phyloP scores from a whole-genome alignment of 2,329 filamentous ascomycete species.

The Fusarium sarcochroum region DNA sequence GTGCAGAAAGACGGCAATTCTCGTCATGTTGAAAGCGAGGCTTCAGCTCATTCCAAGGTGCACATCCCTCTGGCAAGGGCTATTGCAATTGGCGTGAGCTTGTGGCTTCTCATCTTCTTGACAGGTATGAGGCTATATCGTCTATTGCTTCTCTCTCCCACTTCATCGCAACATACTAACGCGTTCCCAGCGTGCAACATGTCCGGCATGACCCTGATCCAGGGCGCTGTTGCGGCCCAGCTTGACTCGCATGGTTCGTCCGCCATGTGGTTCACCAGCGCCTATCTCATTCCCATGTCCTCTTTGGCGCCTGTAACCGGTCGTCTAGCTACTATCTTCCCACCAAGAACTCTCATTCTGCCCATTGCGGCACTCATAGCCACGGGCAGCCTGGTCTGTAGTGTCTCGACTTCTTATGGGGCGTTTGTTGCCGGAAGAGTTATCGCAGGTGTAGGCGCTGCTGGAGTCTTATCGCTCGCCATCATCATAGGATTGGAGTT shows the following conservation, averaged over 20 bases:
- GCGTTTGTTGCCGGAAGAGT: constrained; percentile 78
- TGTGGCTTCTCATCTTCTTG: constrained; percentile 50
- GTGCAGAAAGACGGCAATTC: constrained; percentile 12
- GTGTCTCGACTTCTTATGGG: constrained; percentile 69
- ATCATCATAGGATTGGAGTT: constrained; percentile 85
- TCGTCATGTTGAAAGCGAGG: constrained; percentile 12
- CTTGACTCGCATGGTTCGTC: constrained; percentile 79
- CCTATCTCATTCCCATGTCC: constrained; percentile 76
- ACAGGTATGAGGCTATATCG: constrained; percentile 36
- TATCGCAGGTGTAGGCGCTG: constrained; percentile 77
- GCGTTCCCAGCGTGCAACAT: constrained; percentile 73
- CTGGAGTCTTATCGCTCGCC: constrained; percentile 79
- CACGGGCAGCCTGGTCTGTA: constrained; percentile 75
- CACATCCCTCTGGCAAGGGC: constrained; percentile 53
- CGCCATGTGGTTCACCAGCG: constrained; percentile 85
- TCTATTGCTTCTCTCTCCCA: background rate
- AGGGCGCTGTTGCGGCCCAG: constrained; percentile 81
- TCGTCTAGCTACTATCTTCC: constrained; percentile 81
- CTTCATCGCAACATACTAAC: constrained; percentile 11
- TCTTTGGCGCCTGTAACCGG: constrained; percentile 78
- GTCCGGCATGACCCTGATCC: constrained; percentile 84
- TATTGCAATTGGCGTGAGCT: constrained; percentile 59
- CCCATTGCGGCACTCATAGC: constrained; percentile 70
- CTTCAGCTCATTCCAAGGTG: constrained; percentile 24
- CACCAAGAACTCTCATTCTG: constrained; percentile 75